Evolutionary conservation across 176 grass and related monocot species (phyloP), one percentile per base, ranked within the genome.

Genomic region (Hsuehochloa calcarea): DNA sequence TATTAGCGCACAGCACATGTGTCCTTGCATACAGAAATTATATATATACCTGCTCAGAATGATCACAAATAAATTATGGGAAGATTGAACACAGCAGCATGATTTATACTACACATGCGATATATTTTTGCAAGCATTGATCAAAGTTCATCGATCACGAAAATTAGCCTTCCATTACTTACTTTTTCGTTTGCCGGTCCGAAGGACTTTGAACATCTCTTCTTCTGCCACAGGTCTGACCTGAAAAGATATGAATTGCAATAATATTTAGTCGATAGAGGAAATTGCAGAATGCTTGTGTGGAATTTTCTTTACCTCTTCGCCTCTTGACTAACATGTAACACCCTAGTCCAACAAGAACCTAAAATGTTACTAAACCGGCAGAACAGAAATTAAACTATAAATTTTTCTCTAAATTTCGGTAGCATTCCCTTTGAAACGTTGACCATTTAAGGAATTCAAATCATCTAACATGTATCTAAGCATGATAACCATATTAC

Each of bases 201-300:
- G 66, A 22, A 95, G 65, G 67, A 95, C 93, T 71, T 88, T 90
- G 74, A 95, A 95, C 90, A 95, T 95, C 45, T 96, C 91, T 80
- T 91, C 88, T 85, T 96, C 91, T 13, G 93, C 84, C 4, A 96
- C 91, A 84, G 93, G 93, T 43, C 93, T 92, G n/a, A 93, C 93
- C 91, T 96, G 70, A 68, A 85, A 51, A n/a, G 54, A 84, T 0
- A 86, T 5, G 7, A 72, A 14, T 81, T 72, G 22, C 35, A 73
- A 44, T 46, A 50, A 45, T 22, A 77, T 26, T 73, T 15, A 40
- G 39, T 34, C 15, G 4, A 81, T 37, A 62, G 43, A 78, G 12
- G 35, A 65, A 29, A 77, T 54, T 39, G 19, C 34, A 43, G 22
- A n/a, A 68, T 74, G 15, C 27, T 67, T 52, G n/a, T 27, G 39